Conservation (phyloP, 805 yeast genomes). For the Kluyveromyces dobzhanskii region DNA sequence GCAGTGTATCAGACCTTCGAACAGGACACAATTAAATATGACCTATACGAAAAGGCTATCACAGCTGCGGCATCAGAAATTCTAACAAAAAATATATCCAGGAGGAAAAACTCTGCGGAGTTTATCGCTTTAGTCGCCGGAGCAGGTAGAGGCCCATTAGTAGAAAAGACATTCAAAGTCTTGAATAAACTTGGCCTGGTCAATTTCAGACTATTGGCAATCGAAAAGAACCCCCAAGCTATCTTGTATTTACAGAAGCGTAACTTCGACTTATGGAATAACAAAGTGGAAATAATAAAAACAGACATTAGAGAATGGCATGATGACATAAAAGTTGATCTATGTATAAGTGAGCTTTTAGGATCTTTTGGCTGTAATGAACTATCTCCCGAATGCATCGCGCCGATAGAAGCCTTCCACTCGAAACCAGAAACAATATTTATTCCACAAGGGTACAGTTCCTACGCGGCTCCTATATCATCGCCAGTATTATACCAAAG, state of each 20-base stretch:
- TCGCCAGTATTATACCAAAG: conserved; percentile 43
- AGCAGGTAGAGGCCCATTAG: conserved; percentile 82
- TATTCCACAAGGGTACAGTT: conserved; percentile 53
- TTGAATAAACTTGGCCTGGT: conserved; percentile 25
- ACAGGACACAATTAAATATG: conserved; percentile 60
- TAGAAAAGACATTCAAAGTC: conserved; percentile 43
- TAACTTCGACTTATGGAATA: conserved; percentile 46
- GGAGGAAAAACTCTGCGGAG: conserved; percentile 6
- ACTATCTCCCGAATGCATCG: conserved; percentile 73
- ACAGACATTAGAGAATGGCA: conserved; percentile 54
- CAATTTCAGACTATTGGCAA: conserved; percentile 38
- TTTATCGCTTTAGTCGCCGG: conserved; percentile 59
- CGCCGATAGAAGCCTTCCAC: conserved; percentile 35
- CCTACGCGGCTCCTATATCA: conserved; percentile 59
- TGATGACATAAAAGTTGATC: conserved; percentile 35
- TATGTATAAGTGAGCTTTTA: conserved; percentile 71
- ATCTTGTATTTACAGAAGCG: conserved; percentile 39
- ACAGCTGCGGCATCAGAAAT: conserved; percentile 41
- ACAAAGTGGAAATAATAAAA: conserved; percentile 41
- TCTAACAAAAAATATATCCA: conserved; percentile 11
- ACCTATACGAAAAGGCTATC: conserved; percentile 58
- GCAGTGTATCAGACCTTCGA: conserved; percentile 64
- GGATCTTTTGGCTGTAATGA: conserved; percentile 95
- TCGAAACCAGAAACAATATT: conserved; percentile 38
- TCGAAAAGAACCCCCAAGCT: conserved; percentile 69